Conservation (phyloP, 2,329 filamentous ascomycete species). For the Fusarium sp. region DNA sequence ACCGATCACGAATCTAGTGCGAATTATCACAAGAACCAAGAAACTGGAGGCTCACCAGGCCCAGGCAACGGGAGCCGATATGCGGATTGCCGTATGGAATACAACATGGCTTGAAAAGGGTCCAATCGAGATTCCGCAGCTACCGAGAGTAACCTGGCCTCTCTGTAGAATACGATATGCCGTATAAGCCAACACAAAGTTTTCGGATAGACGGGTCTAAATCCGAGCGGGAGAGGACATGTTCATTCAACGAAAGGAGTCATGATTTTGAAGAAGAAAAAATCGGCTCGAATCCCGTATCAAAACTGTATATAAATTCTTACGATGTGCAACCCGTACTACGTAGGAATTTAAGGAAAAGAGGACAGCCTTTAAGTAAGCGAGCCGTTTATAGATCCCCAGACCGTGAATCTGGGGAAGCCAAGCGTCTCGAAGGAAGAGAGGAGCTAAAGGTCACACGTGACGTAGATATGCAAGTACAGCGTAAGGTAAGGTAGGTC, state of each 20-base stretch:
- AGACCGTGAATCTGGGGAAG: conserved; percentile 5
- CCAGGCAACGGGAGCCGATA: conserved; percentile 23
- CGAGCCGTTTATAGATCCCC: not conserved
- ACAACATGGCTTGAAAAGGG: conserved; percentile 3
- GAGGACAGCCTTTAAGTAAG: not conserved
- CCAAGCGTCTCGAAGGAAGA: not conserved
- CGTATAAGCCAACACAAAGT: not conserved
- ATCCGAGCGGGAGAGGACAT: conserved; percentile 5
- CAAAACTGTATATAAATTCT: not conserved
- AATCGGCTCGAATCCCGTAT: not conserved
- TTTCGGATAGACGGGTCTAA: not conserved
- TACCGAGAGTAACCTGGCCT: not conserved
- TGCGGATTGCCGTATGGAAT: conserved; percentile 1
- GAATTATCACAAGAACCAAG: not conserved
- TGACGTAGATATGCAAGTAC: conserved; percentile 7
- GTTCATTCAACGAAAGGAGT: not conserved
- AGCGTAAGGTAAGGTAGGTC: too few relatives aligned
- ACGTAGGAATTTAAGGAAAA: not conserved
- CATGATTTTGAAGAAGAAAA: too few relatives aligned
- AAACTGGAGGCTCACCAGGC: not conserved
- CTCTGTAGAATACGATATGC: not conserved
- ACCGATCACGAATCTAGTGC: not conserved
- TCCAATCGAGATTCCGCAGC: not conserved
- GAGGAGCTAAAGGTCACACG: not conserved
- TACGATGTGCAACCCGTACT: too few relatives aligned